Conservation (phyloP, 192 early-diverging fungal genomes). For the Spizellomyces punctatus region DNA sequence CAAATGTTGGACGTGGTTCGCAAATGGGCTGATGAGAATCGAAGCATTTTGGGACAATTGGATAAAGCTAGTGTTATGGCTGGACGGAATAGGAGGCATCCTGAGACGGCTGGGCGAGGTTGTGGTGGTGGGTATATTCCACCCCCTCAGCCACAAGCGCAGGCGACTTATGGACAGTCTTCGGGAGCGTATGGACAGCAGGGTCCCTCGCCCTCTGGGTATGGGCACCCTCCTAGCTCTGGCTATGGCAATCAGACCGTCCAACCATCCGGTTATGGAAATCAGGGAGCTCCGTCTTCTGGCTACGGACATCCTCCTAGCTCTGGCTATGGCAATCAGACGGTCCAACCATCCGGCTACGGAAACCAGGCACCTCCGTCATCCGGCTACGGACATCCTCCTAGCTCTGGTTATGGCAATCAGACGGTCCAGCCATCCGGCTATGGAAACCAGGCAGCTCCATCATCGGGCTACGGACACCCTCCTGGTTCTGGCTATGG, state of each 20-base stretch:
- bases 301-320: neutral
- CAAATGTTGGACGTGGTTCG: slow-evolving; percentile 27
- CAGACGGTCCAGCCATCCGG: neutral
- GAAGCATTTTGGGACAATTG: slow-evolving; percentile 1
- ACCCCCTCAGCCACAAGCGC: too few species aligned
- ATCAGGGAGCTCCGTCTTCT: neutral
- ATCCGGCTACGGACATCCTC: neutral
- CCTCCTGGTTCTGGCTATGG: neutral
- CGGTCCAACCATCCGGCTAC: neutral
- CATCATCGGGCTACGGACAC: neutral
- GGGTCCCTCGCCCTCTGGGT: neutral
- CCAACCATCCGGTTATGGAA: neutral
- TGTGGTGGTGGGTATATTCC: neutral
- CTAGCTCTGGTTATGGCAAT: neutral
- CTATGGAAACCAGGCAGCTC: neutral
- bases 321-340: neutral
- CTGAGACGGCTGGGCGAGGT: neutral
- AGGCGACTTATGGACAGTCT: too few species aligned
- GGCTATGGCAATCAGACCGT: neutral
- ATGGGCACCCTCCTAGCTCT: neutral
- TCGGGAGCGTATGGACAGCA: neutral
- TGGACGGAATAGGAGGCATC: slow-evolving; percentile 11
- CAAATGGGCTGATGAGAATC: slow-evolving; percentile 25
- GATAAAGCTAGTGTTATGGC: slow-evolving; percentile 17
- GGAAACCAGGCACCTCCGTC: neutral